Evolutionary conservation across 768 basidiomycete genomes (phyloP), one percentile per base, ranked within the genome.

Genomic region (Hemileccinum rubropunctum): DNA sequence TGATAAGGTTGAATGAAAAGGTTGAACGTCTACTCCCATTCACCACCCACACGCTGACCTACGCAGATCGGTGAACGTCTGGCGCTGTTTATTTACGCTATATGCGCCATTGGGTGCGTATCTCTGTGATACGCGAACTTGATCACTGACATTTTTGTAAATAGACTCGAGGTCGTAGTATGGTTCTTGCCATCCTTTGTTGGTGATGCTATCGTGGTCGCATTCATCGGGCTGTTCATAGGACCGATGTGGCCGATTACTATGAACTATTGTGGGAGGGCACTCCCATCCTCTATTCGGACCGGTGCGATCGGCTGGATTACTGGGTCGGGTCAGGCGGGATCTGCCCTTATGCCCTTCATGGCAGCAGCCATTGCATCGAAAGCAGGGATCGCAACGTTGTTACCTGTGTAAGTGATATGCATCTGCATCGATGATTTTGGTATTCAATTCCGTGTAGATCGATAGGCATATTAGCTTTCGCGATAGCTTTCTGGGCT

Each of bases 181-280:
- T 91, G 88, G 87, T 73, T 84, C 26, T 78, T 82, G 0, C 83
- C 83, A 20, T 83, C 80, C 6, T 70, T 89, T 14, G 70, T 87
- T 9, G 84, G 79, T 3, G 75, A 80, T 56, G 87, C 79, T 3
- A 72, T 88, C 4, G 80, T 83, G 0, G 75, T 88, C 20, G 76
- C 84, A 2, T 56, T 88, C 40, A 68, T 88, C 14, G 88, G 88
- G 15, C 42, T 88, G 9, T 65, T 88, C 20, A 71, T 91, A n/a
- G 88, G 86, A 1, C 87, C 86, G 3, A 80, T 89, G 71, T 89
- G 84, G 60, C 86, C 85, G 2, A 78, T 87, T 38, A 51, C 70
- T 14, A 61, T 71, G 45, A 66, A 64, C 17, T 68, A 75, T 36
- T 61, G 71, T 2, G 61, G 57, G 12, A 70, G 64, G 23, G 53